Conservation (phyloP, 2,329 filamentous ascomycete species). For the Daldinia eschscholtzii region DNA sequence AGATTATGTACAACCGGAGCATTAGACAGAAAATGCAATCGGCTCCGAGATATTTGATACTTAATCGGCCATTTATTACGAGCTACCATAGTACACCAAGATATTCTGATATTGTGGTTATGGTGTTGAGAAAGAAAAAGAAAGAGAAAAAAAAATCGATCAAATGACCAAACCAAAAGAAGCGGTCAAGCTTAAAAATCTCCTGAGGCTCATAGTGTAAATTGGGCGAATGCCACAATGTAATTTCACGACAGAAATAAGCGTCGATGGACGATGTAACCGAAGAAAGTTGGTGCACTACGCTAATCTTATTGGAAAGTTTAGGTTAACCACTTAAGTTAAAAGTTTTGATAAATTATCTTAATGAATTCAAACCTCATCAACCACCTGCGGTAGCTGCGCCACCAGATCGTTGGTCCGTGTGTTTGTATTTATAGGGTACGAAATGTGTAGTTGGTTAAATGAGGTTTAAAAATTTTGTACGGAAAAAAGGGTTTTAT, state of each 20-base stretch:
- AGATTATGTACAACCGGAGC: neutral
- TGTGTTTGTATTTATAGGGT: too few species aligned
- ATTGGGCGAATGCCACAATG: slow-evolving; percentile 34
- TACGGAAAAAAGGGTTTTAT: too few species aligned
- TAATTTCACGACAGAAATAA: slow-evolving; percentile 36
- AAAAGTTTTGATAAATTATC: too few species aligned
- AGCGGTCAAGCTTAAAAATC: slow-evolving; percentile 35
- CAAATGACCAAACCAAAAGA: slow-evolving; percentile 29
- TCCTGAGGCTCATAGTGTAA: slow-evolving; percentile 33
- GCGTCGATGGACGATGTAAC: slow-evolving; percentile 27
- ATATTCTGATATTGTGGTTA: slow-evolving; percentile 12
- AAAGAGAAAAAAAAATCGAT: slow-evolving; percentile 15
- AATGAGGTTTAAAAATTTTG: too few species aligned
- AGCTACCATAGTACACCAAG: neutral
- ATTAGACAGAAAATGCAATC: slow-evolving; percentile 10
- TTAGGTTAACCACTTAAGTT: slow-evolving; percentile 3
- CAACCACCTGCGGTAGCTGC: too few species aligned
- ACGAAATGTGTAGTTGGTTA: neutral
- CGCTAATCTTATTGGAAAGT: slow-evolving; percentile 10
- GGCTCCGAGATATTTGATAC: slow-evolving; percentile 20
- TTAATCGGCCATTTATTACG: slow-evolving; percentile 5
- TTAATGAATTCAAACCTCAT: too few species aligned
- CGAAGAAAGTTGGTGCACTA: slow-evolving; percentile 9
- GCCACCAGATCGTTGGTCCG: too few species aligned
- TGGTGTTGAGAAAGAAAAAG: slow-evolving; percentile 20